These are phyloP conservation scores for Ascochyta fabae DNA, from an alignment of 2,329 filamentous ascomycete species.

Conservation along the genomic window DNA sequence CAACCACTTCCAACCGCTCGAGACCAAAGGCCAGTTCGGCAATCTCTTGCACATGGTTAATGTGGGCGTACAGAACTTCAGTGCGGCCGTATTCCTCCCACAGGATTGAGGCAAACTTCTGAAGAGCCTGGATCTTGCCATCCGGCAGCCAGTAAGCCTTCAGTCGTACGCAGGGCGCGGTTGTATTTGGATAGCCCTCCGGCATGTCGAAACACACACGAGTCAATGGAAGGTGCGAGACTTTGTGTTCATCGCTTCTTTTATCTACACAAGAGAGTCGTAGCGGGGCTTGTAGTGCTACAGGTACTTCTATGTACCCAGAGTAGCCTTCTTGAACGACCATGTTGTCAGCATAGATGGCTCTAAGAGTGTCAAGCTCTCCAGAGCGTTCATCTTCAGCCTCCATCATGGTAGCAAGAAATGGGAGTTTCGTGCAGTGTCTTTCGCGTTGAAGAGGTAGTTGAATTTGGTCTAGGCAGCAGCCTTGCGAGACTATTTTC, in stretches of 20 bases:
- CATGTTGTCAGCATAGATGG: conserved; percentile 1
- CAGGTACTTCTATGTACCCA: background rate
- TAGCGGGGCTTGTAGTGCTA: background rate
- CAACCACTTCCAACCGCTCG: background rate
- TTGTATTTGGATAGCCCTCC: background rate
- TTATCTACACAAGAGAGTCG: background rate
- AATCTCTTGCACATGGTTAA: background rate
- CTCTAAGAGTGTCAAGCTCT: conserved; percentile 1
- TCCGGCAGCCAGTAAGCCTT: background rate
- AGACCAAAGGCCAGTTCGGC: background rate
- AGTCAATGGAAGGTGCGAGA: background rate
- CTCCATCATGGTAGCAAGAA: background rate
- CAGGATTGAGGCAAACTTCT: background rate
- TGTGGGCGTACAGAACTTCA: background rate
- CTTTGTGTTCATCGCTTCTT: background rate
- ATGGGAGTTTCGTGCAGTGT: too few relatives aligned
- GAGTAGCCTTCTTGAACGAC: background rate
- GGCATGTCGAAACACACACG: background rate
- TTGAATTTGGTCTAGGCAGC: too few relatives aligned
- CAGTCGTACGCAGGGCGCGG: background rate
- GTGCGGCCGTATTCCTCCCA: background rate
- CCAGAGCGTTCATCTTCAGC: background rate
- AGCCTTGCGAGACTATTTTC: too few relatives aligned
- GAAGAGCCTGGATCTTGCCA: background rate
- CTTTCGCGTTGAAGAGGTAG: too few relatives aligned